Percentiles rank a stretch among this genome's conserved stretches.
phyloP scores from a whole-genome alignment of 164 flowering plant genomes.

The Hamamelis virginiana region DNA sequence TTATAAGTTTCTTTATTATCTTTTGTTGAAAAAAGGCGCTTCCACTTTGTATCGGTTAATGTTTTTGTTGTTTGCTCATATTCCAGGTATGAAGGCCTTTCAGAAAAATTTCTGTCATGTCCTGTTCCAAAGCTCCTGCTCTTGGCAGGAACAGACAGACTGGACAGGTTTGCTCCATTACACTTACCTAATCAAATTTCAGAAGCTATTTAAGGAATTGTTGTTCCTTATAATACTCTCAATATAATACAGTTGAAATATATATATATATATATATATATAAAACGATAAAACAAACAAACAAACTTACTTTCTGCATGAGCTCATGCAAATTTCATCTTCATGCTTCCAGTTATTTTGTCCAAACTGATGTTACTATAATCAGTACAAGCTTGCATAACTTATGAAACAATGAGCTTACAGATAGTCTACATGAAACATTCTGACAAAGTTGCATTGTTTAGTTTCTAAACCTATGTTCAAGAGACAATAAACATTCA shows the following conservation, averaged over 20 bases:
- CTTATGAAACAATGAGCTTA: not conserved
- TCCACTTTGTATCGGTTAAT: not conserved
- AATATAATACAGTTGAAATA: not conserved
- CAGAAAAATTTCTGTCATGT: slow-evolving; percentile 77
- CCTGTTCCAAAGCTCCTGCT: slow-evolving; percentile 89
- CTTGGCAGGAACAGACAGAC: slow-evolving; percentile 96
- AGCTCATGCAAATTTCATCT: too few species aligned
- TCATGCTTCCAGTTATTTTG: too few species aligned
- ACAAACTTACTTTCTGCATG: too few species aligned
- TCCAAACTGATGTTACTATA: too few species aligned
- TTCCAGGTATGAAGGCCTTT: slow-evolving; percentile 96
- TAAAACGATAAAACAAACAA: too few species aligned
- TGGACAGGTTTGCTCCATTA: slow-evolving; percentile 64
- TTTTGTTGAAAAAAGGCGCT: not conserved
- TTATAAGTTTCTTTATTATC: not conserved
- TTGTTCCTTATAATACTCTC: not conserved
- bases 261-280: too few species aligned
- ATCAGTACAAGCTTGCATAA: not conserved
- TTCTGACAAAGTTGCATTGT: not conserved
- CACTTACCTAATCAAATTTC: not conserved
- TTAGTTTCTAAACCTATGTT: not conserved
- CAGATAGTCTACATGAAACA: not conserved
- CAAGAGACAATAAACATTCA: not conserved
- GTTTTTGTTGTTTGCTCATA: not conserved
- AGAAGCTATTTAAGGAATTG: slow-evolving; percentile 6